These are phyloP conservation scores for Buxus sempervirens DNA, from an alignment of 164 flowering plant genomes.

Conservation along the genomic window DNA sequence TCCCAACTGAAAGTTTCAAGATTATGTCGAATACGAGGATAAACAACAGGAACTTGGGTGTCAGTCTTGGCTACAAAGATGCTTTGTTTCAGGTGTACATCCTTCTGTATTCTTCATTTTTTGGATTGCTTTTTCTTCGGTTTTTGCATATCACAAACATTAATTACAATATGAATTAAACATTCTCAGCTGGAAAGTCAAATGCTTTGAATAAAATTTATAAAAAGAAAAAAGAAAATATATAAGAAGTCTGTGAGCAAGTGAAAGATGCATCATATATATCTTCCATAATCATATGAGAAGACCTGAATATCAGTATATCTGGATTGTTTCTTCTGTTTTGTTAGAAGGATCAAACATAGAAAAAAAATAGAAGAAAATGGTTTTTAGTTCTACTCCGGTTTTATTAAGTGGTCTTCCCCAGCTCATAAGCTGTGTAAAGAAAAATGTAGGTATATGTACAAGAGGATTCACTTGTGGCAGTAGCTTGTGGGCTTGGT, in stretches of 20 bases:
- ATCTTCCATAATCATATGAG: too few relatives aligned
- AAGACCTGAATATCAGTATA: too few relatives aligned
- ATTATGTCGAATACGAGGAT: conserved; percentile 35
- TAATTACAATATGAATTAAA: not conserved
- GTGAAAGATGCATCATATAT: too few relatives aligned
- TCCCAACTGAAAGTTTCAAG: conserved; percentile 43
- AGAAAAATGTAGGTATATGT: conserved; percentile 28
- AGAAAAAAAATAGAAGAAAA: too few relatives aligned
- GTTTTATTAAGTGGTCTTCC: not conserved
- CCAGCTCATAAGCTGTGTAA: not conserved
- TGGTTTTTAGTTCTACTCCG: not conserved
- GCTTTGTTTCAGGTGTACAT: conserved; percentile 53
- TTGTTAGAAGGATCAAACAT: too few relatives aligned
- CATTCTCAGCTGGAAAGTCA: not conserved
- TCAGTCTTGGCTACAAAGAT: conserved; percentile 45
- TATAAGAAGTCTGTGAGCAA: too few relatives aligned
- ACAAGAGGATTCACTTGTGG: conserved; percentile 46
- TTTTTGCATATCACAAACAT: not conserved
- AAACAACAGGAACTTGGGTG: conserved; percentile 31
- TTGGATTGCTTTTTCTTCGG: not conserved
- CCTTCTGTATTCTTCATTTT: not conserved
- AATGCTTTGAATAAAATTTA: too few relatives aligned
- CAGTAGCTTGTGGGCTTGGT: conserved; percentile 51
- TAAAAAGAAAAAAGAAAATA: too few relatives aligned
- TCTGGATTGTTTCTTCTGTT: too few relatives aligned